phyloP scores from a whole-genome alignment of 139 green algal species.

The Asterochloris sp. region DNA sequence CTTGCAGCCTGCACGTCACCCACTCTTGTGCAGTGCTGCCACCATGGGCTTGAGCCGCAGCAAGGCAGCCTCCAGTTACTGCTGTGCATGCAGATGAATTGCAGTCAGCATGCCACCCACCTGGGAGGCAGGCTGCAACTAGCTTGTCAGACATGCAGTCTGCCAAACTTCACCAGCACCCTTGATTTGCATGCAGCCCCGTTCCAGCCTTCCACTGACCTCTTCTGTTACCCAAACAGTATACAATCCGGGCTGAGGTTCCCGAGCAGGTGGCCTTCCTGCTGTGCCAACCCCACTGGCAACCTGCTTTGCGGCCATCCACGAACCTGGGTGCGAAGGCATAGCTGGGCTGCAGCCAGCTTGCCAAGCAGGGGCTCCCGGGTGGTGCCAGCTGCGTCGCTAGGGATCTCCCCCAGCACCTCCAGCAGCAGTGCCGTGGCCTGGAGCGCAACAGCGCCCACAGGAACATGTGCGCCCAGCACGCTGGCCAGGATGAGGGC shows the following conservation, averaged over 20 bases:
- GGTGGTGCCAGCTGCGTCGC: slow-evolving; percentile 35
- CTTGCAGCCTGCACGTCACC: too few relatives aligned
- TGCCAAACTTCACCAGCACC: too few relatives aligned
- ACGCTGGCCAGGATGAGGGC: slow-evolving; percentile 32
- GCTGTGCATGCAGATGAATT: too few relatives aligned
- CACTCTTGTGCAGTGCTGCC: not conserved
- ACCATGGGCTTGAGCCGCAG: not conserved
- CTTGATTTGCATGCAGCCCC: too few relatives aligned
- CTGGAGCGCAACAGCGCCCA: slow-evolving; percentile 61
- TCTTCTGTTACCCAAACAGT: too few relatives aligned
- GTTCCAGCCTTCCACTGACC: too few relatives aligned
- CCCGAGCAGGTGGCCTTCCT: too few relatives aligned
- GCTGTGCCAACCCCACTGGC: not conserved
- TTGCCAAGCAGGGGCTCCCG: slow-evolving; percentile 20
- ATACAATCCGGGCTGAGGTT: too few relatives aligned
- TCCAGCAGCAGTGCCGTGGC: slow-evolving; percentile 65
- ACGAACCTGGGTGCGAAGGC: not conserved
- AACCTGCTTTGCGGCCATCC: not conserved
- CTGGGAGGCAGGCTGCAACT: too few relatives aligned
- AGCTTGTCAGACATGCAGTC: too few relatives aligned
- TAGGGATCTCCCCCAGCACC: slow-evolving; percentile 67
- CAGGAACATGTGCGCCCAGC: slow-evolving; percentile 34
- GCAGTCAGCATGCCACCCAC: too few relatives aligned
- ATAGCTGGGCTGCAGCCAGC: not conserved
- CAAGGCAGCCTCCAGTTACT: not conserved